Conservation (phyloP, 768 basidiomycete species). For the Exidia glandulosa region DNA sequence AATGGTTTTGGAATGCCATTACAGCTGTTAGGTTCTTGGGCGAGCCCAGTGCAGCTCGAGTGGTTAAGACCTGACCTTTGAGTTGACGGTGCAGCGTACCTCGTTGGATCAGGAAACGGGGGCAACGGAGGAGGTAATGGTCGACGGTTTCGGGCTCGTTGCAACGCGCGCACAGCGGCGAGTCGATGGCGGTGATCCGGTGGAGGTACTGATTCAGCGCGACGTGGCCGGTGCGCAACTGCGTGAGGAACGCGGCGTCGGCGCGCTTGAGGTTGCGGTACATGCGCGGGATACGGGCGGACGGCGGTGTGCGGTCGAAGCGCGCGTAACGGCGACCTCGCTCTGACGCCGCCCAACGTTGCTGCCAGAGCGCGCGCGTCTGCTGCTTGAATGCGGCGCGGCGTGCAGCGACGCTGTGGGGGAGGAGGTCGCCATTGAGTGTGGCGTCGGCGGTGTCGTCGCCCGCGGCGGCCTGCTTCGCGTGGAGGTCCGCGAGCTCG, state of each 20-base stretch:
- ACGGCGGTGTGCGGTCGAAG: not conserved
- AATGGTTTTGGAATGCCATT: too few relatives aligned
- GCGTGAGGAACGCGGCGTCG: constrained; percentile 1
- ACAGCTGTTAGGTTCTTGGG: too few relatives aligned
- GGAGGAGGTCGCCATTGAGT: not conserved
- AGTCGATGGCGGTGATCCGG: not conserved
- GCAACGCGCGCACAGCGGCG: constrained; percentile 4
- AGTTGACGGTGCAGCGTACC: too few relatives aligned
- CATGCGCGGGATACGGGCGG: not conserved
- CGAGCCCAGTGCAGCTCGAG: too few relatives aligned
- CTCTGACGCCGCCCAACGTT: not conserved
- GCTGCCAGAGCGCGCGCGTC: not conserved
- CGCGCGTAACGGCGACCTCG: not conserved
- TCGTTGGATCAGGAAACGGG: too few relatives aligned
- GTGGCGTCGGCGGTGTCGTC: not conserved
- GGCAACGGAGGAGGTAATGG: constrained; percentile 7
- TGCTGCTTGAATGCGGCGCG: not conserved
- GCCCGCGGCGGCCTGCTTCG: not conserved
- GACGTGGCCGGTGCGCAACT: constrained; percentile 7
- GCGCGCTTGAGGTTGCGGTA: not conserved
- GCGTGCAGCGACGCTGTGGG: not conserved
- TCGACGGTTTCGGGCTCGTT: constrained; percentile 3
- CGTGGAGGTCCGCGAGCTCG: not conserved
- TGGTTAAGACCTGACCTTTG: too few relatives aligned
- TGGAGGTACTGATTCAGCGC: constrained; percentile 6